phyloP scores from a whole-genome alignment of 164 flowering plant genomes.

The Liriodendron chinense region DNA sequence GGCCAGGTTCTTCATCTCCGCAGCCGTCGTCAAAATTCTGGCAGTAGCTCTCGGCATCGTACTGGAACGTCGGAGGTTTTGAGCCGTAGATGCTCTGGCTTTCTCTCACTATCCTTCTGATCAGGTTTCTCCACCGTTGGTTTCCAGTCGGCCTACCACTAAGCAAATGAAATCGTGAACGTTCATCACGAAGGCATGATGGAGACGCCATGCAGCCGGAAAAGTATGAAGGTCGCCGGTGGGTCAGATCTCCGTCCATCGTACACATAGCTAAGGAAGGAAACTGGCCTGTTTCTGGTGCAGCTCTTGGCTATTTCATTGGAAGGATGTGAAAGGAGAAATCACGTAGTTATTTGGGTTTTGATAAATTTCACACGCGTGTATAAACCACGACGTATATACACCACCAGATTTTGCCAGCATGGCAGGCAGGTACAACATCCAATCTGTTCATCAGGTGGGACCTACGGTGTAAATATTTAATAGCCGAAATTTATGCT shows the following conservation, averaged over 20 bases:
- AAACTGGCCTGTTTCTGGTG: no score
- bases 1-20: slow-evolving; percentile 21
- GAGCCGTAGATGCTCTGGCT: slow-evolving; percentile 37
- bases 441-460: no score
- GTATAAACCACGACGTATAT: no score
- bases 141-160: slow-evolving; percentile 5
- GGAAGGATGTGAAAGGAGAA: no score
- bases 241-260: slow-evolving; percentile 14
- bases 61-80: slow-evolving; percentile 40
- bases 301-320: no score
- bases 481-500: no score
- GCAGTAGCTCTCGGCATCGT: slow-evolving; percentile 63
- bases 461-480: no score
- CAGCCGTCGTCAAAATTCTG: slow-evolving; percentile 66
- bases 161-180: slow-evolving; percentile 28
- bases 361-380: no score
- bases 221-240: slow-evolving; percentile 29
- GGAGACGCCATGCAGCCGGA: slow-evolving; percentile 39
- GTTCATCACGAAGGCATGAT: slow-evolving; percentile 35
- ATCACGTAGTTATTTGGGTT: no score
- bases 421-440: no score
- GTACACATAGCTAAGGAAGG: no score
- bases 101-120: slow-evolving; percentile 43
- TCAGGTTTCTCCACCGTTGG: slow-evolving; percentile 33
- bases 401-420: no score